Evolutionary conservation across 2,329 filamentous ascomycete genomes (phyloP).

Genomic region (Lasiodiplodia sp.): DNA sequence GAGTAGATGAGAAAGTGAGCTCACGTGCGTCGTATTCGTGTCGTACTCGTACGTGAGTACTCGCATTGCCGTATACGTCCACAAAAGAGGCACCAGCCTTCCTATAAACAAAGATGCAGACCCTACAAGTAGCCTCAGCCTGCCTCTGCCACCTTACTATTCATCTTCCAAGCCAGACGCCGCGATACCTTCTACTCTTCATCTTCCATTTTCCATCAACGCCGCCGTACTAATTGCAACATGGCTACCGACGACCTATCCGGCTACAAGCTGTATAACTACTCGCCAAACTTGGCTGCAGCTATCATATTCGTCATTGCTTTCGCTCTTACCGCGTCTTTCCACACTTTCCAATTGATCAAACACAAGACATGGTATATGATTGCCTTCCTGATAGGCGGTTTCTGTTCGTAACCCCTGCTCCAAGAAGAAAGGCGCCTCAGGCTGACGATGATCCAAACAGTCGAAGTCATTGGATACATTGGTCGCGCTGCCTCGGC

Average conservation of each 20-base stretch:
- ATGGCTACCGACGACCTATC: constrained; percentile 8
- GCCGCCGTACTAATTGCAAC: background rate
- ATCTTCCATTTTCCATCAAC: background rate
- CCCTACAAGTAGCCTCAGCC: background rate
- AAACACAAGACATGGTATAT: constrained; percentile 58
- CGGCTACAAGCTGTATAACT: constrained; percentile 39
- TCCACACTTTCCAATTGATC: constrained; percentile 50
- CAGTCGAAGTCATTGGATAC: constrained; percentile 62
- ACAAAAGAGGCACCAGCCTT: background rate
- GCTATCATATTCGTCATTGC: constrained; percentile 41
- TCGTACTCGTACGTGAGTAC: constrained; percentile 5
- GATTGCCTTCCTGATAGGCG: constrained; percentile 61
- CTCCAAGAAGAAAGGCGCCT: background rate
- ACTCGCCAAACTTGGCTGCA: constrained; percentile 39
- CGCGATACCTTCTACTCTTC: background rate
- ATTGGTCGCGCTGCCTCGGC: constrained; percentile 48
- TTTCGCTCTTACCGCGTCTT: constrained; percentile 39
- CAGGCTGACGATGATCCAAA: constrained; percentile 5
- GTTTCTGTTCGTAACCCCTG: constrained; percentile 51
- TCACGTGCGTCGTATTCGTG: constrained; percentile 4
- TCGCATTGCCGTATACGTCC: background rate
- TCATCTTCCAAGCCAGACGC: background rate
- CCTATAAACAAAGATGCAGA: background rate
- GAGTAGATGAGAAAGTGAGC: no score
- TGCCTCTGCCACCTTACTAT: background rate